Conservation (phyloP, 2,329 filamentous ascomycete species). For the Exophiala sp. region DNA sequence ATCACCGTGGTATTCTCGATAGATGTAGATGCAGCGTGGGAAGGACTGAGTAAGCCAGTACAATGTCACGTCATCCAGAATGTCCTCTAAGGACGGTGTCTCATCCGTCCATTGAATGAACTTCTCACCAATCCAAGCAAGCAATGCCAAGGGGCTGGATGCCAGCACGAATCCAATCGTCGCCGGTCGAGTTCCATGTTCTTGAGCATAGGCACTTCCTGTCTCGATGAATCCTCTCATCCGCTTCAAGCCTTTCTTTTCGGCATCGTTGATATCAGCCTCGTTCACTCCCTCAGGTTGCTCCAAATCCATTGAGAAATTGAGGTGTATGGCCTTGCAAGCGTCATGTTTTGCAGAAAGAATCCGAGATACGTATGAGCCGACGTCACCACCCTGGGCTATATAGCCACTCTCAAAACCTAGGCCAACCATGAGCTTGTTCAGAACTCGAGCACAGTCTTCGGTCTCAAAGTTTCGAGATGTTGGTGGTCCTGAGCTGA, state of each 20-base stretch:
- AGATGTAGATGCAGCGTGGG: conserved; percentile 34
- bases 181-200: conserved; percentile 53
- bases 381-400: too few relatives aligned
- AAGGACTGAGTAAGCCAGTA: conserved; percentile 40
- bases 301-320: too few relatives aligned
- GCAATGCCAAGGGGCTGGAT: conserved; percentile 52
- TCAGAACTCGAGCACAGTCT: too few relatives aligned
- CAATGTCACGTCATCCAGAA: conserved; percentile 34
- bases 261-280: too few relatives aligned
- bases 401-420: too few relatives aligned
- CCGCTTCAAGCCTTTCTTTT: conserved; percentile 23
- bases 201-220: conserved; percentile 49
- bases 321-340: too few relatives aligned
- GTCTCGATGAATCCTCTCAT: conserved; percentile 38
- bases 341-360: too few relatives aligned
- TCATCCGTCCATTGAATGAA: conserved; percentile 36
- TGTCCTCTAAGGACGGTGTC: conserved; percentile 31
- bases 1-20: conserved; percentile 20
- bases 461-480: conserved; percentile 5
- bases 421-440: too few relatives aligned
- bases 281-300: too few relatives aligned
- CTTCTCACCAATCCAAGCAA: conserved; percentile 49
- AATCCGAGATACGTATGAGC: too few relatives aligned
- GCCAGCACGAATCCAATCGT: conserved; percentile 56
- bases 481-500: conserved; percentile 48